Percentiles rank a stretch among this genome's conserved stretches.
These are phyloP conservation scores for Phyllosticta citriasiana DNA, from an alignment of 2,329 filamentous ascomycete species.

Conservation along the genomic window DNA sequence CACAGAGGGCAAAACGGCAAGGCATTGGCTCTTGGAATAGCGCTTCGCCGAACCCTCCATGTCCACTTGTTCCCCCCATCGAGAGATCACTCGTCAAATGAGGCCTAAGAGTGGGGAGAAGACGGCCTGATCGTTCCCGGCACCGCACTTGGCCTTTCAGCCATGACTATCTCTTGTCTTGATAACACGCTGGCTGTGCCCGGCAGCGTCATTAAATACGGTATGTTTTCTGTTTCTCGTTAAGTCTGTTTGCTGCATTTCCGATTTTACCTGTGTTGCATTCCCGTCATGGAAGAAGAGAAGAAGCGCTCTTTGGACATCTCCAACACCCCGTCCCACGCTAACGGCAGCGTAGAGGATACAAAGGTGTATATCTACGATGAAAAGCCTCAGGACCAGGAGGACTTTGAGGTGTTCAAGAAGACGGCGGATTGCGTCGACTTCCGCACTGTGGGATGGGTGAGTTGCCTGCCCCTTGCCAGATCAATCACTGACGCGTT, in stretches of 20 bases:
- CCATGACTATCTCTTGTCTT: neutral
- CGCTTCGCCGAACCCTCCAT: neutral
- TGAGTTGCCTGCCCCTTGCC: conserved; percentile 10
- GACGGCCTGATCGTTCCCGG: neutral
- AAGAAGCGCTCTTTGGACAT: conserved; percentile 11
- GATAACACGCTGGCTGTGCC: neutral
- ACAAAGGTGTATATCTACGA: conserved; percentile 10
- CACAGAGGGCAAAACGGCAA: neutral
- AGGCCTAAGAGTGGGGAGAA: neutral
- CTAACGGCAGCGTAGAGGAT: conserved; percentile 10
- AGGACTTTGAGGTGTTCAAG: conserved; percentile 42
- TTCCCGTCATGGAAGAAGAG: conserved; percentile 2
- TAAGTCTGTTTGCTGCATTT: no score
- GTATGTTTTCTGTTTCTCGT: neutral
- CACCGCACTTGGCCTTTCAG: neutral
- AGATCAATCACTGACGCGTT: neutral
- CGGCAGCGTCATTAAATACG: neutral
- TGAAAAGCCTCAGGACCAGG: conserved; percentile 11
- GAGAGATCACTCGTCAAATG: neutral
- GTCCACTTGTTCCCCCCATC: neutral
- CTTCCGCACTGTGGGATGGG: conserved; percentile 46
- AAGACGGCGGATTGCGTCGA: conserved; percentile 38
- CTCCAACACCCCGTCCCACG: neutral
- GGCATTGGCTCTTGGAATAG: neutral
- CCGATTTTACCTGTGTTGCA: neutral